Conservation (phyloP, 2,329 filamentous ascomycete genomes). For the Cercospora nicotianae region DNA sequence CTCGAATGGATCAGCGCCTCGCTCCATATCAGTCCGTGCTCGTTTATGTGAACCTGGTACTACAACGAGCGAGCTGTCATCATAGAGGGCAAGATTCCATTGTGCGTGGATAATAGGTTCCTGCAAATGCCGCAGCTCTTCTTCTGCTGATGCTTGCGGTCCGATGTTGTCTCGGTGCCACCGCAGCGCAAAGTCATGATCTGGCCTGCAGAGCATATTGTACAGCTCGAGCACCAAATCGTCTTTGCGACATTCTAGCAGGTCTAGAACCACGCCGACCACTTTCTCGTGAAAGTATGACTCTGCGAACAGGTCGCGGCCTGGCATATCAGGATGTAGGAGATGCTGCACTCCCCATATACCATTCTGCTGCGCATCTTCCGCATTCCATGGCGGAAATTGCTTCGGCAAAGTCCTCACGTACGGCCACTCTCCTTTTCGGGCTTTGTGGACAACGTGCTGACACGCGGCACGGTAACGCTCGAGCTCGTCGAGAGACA, state of each 20-base stretch:
- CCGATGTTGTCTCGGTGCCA: conserved; percentile 88
- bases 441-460: conserved; percentile 60
- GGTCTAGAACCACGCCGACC: conserved; percentile 61
- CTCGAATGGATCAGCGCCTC: conserved; percentile 66
- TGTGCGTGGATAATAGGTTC: conserved; percentile 72
- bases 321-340: conserved; percentile 69
- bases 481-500: conserved; percentile 58
- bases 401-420: conserved; percentile 85
- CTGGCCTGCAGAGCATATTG: conserved; percentile 78
- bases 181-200: conserved; percentile 67
- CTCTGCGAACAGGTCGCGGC: conserved; percentile 60
- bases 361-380: conserved; percentile 53
- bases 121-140: conserved; percentile 64
- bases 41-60: conserved; percentile 75
- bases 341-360: conserved; percentile 92
- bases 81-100: conserved; percentile 81
- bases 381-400: conserved; percentile 77
- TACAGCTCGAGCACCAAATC: conserved; percentile 83
- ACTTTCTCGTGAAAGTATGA: conserved; percentile 72
- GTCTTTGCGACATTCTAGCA: conserved; percentile 57
- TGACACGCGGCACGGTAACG: conserved; percentile 61
- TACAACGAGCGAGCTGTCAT: conserved; percentile 71
- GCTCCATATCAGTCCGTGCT: conserved; percentile 68
- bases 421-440: conserved; percentile 73
- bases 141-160: conserved; percentile 61